Evolutionary conservation across 495 filamentous ascomycete species (phyloP), one percentile per base, ranked within the genome.

Genomic region (Cercophora newfieldiana): DNA sequence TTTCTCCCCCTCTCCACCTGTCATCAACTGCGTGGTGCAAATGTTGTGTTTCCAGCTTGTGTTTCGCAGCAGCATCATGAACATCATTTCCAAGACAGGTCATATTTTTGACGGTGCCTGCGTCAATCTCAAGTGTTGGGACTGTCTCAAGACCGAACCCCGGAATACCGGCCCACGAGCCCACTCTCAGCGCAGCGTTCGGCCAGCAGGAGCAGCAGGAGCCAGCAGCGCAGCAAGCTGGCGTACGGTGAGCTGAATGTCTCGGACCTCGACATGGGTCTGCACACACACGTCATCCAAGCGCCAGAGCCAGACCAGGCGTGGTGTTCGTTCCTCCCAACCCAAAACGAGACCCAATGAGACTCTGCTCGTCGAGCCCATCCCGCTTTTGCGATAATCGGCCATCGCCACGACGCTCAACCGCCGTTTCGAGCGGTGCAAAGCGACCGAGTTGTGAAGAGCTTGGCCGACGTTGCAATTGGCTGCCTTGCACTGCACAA

Each of bases 401-500:
- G 18, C 37, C 37, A 44, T 44, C 37, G 37, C 37, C 37, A 44
- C 18, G 37, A 16, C 12, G 12, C 37, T 44, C 37, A 44, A 44
- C 18, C 37, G 37, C 37, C 37, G 37, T 44, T 44, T 44, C 37
- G 37, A 16, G 37, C 10, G 37, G 10, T 44, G 30, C 5, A 4
- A 33, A 53, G 3, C 10, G 19, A 19, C 49, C 24, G n/a, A 10
- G 49, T 19, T 4, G 49, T 53, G 30, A 6, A 53, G 49, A 53
- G 16, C 49, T 53, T 53, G 49, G 49, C 49, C 49, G 1, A 55
- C 10, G 37, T 44, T 44, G 37, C 51, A 55, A 55, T 55, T 53
- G 50, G 51, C 51, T 55, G 51, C 51, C 51, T 22, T 55, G 51
- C 26, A 24, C 51, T 55, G 51, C 51, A 55, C 51, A 55, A 55